phyloP scores from a whole-genome alignment of 306 rosid species.

The Vachellia pachyceras region DNA sequence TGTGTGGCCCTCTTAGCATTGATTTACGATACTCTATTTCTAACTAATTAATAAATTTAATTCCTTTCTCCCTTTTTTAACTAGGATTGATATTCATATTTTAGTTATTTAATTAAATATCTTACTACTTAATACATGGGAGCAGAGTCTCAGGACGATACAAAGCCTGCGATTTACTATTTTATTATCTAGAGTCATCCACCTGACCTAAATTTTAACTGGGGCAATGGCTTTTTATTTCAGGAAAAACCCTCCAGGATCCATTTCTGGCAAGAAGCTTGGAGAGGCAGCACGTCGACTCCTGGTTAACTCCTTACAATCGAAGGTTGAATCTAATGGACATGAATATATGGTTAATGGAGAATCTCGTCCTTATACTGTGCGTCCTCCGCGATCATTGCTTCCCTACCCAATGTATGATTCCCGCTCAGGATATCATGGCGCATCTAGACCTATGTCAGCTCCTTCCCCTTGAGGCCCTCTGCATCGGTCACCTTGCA shows the following conservation, averaged over 20 bases:
- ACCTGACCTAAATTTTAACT: conserved; percentile 7
- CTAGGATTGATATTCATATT: no score
- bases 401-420: conserved; percentile 44
- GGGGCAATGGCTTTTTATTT: conserved; percentile 29
- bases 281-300: conserved; percentile 79
- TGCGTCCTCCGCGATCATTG: conserved; percentile 37
- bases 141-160: no score
- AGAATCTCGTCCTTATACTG: conserved; percentile 39
- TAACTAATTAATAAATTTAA: no score
- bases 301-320: conserved; percentile 62
- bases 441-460: conserved; percentile 43
- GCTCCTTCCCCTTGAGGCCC: conserved; percentile 43
- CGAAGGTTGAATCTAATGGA: conserved; percentile 48
- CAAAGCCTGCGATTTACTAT: conserved; percentile 19
- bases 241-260: conserved; percentile 72
- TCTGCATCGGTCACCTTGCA: conserved; percentile 37
- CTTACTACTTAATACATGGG: no score
- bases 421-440: conserved; percentile 42
- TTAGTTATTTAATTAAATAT: no score
- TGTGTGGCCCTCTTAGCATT: no score
- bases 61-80: no score
- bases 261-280: conserved; percentile 65
- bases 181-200: conserved; percentile 20
- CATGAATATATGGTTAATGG: conserved; percentile 41
- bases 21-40: no score